These are phyloP conservation scores for Solanum clarkiae DNA, from an alignment of 257 asterid genomes.

Conservation along the genomic window DNA sequence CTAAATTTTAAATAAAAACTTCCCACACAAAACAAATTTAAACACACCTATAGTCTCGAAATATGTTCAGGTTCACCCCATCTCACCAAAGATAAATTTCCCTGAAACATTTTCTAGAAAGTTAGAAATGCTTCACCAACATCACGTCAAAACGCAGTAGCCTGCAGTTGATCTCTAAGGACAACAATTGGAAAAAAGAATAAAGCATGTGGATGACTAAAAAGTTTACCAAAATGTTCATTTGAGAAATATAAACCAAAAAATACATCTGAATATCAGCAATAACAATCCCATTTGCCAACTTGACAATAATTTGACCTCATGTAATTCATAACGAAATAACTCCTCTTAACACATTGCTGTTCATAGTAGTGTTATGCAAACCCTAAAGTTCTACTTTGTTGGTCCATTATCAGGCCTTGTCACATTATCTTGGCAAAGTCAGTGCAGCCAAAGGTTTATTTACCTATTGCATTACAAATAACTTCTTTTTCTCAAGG, in stretches of 20 bases:
- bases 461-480: background rate
- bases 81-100: constrained; percentile 69
- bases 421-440: background rate
- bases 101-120: constrained; percentile 30
- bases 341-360: background rate
- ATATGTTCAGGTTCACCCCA: constrained; percentile 77
- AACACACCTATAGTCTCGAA: constrained; percentile 68
- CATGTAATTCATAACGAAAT: background rate
- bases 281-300: background rate
- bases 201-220: background rate
- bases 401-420: background rate
- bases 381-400: background rate
- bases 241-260: background rate
- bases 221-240: background rate
- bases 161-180: background rate
- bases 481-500: background rate
- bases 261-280: background rate
- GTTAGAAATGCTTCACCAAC: background rate
- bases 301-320: background rate
- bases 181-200: background rate
- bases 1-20: background rate
- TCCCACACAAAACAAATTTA: background rate
- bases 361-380: background rate
- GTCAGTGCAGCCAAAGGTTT: background rate
- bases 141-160: background rate